Conservation (phyloP, 2,329 filamentous ascomycete species). For the Trichocomaceae sp. region DNA sequence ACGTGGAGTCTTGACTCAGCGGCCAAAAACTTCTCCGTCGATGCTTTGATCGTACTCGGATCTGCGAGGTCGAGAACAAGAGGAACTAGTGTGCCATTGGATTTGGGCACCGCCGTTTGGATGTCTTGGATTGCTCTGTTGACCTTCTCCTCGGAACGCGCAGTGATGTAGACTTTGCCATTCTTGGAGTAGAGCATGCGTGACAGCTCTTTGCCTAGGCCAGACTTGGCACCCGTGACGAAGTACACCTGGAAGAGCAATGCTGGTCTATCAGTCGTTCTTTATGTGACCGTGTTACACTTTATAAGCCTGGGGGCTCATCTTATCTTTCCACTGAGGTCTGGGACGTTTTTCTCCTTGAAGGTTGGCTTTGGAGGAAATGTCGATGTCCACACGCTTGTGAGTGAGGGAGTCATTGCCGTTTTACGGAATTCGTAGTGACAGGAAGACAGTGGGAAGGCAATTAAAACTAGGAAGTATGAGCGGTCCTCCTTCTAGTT, state of each 20-base stretch:
- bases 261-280: too few relatives aligned
- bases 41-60: not conserved
- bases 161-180: constrained; percentile 42
- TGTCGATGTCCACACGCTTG: constrained; percentile 6
- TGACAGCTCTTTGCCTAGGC: constrained; percentile 36
- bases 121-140: constrained; percentile 36
- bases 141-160: constrained; percentile 36
- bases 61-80: not conserved
- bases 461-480: too few relatives aligned
- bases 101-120: constrained; percentile 16
- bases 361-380: constrained; percentile 17
- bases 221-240: constrained; percentile 34
- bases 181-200: constrained; percentile 38
- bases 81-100: not conserved
- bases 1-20: constrained; percentile 35
- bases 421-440: too few relatives aligned
- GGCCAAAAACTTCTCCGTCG: constrained; percentile 31
- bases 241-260: too few relatives aligned
- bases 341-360: constrained; percentile 17
- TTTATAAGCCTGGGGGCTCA: too few relatives aligned
- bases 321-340: constrained; percentile 16
- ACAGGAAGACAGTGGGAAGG: too few relatives aligned
- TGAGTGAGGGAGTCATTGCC: not conserved
- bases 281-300: too few relatives aligned
- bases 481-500: too few relatives aligned